Base-by-base conservation (phyloP, 2,329 filamentous ascomycete genomes). In the Fusarium sp. region DNA sequence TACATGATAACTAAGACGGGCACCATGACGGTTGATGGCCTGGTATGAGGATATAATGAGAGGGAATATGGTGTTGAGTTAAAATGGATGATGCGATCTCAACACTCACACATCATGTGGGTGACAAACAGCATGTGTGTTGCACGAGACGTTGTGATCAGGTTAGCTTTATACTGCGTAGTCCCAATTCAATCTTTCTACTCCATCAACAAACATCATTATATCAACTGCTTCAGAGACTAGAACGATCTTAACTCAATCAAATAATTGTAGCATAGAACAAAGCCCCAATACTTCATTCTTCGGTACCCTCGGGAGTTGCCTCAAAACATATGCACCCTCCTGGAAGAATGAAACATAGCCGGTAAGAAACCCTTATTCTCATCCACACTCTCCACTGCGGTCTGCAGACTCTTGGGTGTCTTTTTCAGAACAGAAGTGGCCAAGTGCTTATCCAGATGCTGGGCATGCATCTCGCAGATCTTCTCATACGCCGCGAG, bases 1-100 rank as follows among this genome's bases (percentile, higher is more conserved):
- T 83, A 80, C 24, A 73, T 82, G 22, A 75, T 82, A 17, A 79
- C 79, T 0, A 83, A 83, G 70, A 81, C 79, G 0, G 66, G 37
- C 0, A 68, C 65, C 0, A 22, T 68, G 0, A 62, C 51, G 7
- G 7, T 68, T 0, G 13, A 67, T 2, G 63, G 56, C 0, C 24
- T 63, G 9, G 7, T 37, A 10, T 37, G 17, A 37, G 17, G 17
- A 37, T n/a, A 8, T 1, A 33, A 33, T 14, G 14, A 33, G 10
- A 33, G 30, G 13, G 28, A 13, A 33, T 7, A 7, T 15, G 30
- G 1, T 6, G 10, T 15, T 14, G 14, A 33, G 13, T 15, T 5
- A 33, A 7, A 7, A 33, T 15, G 7, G 30, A 7, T 15, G 14
- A 14, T 0, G 14, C 2, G 2, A 10, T 33, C 6, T 7, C 7